These are phyloP conservation scores for Austroboletus niveus DNA, from an alignment of 1,284 basidiomycete species.

Conservation along the genomic window DNA sequence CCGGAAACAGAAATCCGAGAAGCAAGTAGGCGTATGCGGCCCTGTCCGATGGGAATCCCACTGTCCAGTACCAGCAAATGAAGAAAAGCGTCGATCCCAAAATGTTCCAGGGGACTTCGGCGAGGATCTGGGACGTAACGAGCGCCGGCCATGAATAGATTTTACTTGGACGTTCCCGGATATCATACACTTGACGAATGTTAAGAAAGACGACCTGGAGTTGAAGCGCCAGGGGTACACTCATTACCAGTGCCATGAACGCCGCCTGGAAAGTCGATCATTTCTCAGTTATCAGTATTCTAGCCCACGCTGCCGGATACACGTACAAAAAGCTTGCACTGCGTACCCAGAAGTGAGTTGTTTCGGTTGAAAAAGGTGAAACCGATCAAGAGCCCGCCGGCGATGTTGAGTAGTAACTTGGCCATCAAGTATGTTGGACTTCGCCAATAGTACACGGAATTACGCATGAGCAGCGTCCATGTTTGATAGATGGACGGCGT, in stretches of 20 bases:
- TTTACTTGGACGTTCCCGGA: no score
- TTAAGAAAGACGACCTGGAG: no score
- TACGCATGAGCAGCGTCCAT: slow-evolving; percentile 41
- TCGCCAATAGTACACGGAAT: slow-evolving; percentile 42
- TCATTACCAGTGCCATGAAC: slow-evolving; percentile 15
- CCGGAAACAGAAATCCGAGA: no score
- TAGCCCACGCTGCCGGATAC: neutral
- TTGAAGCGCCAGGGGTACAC: no score
- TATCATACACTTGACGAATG: no score
- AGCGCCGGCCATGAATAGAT: no score
- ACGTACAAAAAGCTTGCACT: slow-evolving; percentile 74
- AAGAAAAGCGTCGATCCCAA: no score
- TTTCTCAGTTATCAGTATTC: neutral
- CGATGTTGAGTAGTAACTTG: slow-evolving; percentile 62
- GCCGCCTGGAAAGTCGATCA: slow-evolving; percentile 12
- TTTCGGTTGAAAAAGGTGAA: slow-evolving; percentile 73
- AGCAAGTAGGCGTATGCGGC: no score
- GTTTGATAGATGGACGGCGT: slow-evolving; percentile 50
- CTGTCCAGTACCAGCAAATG: no score
- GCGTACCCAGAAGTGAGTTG: slow-evolving; percentile 67
- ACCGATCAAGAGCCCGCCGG: slow-evolving; percentile 61
- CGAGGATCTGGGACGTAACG: no score
- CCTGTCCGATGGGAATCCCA: no score
- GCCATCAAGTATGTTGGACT: slow-evolving; percentile 76
- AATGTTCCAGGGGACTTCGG: no score